phyloP scores from a whole-genome alignment of 495 filamentous ascomycete species.

The Tirmania nivea region DNA sequence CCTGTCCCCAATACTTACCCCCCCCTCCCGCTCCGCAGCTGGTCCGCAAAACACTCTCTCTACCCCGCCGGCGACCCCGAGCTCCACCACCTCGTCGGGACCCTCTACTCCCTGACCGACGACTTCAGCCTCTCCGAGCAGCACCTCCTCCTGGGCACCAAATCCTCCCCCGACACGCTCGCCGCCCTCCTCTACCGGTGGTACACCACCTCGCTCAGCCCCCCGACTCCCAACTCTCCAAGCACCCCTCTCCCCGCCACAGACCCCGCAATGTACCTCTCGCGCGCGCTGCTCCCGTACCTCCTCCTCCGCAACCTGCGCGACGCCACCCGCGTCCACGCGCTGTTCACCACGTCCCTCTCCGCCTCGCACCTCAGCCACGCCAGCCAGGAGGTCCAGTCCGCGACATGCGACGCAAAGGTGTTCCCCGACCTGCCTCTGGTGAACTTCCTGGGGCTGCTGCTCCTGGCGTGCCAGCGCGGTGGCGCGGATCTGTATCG shows the following conservation, averaged over 20 bases:
- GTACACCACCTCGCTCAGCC: slow-evolving; percentile 38
- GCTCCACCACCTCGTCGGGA: slow-evolving; percentile 79
- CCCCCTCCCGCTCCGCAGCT: slow-evolving; percentile 25
- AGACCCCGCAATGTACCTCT: slow-evolving; percentile 37
- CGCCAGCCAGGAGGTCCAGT: slow-evolving; percentile 60
- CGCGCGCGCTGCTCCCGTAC: slow-evolving; percentile 77
- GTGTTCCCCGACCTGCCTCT: slow-evolving; percentile 72
- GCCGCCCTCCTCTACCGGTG: slow-evolving; percentile 72
- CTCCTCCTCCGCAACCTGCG: slow-evolving; percentile 76
- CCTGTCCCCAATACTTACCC: too few species aligned
- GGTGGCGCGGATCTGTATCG: slow-evolving; percentile 62
- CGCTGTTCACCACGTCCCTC: slow-evolving; percentile 57
- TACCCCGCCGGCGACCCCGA: slow-evolving; percentile 87
- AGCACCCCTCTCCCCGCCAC: slow-evolving; percentile 69
- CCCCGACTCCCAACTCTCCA: slow-evolving; percentile 22
- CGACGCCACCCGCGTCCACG: slow-evolving; percentile 60
- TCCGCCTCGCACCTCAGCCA: slow-evolving; percentile 45
- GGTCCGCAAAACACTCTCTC: slow-evolving; percentile 66
- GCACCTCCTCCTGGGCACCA: slow-evolving; percentile 75
- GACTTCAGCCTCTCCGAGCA: slow-evolving; percentile 81
- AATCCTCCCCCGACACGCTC: slow-evolving; percentile 62
- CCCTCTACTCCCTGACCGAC: slow-evolving; percentile 56
- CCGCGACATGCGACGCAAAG: slow-evolving; percentile 45
- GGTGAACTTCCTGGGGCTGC: slow-evolving; percentile 72
- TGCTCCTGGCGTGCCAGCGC: slow-evolving; percentile 65